Percentiles rank a stretch among this genome's conserved stretches.
These are phyloP conservation scores for Prunus yedoensis DNA, from an alignment of 331 rosid species.

Conservation along the genomic window DNA sequence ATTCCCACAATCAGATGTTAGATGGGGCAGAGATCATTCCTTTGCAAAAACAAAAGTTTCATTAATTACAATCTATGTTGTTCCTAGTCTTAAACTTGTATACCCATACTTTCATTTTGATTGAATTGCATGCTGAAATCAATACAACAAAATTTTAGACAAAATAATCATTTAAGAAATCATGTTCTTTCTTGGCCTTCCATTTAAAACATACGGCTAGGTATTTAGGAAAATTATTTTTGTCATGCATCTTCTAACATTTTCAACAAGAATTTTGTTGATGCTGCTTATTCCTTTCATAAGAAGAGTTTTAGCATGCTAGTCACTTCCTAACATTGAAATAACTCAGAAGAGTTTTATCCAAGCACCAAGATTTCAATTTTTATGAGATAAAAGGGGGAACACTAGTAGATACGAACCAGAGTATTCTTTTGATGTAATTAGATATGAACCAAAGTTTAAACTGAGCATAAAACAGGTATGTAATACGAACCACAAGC, in stretches of 20 bases:
- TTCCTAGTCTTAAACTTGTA: background rate
- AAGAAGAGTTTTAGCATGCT: background rate
- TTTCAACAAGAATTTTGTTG: background rate
- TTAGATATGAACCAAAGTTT: background rate
- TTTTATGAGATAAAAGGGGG: background rate
- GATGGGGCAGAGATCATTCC: background rate
- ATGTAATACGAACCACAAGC: background rate
- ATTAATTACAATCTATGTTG: background rate
- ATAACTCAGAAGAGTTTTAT: background rate
- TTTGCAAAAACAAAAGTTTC: background rate
- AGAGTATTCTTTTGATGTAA: too few relatives aligned
- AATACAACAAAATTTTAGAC: too few relatives aligned
- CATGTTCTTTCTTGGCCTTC: background rate
- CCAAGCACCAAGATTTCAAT: background rate
- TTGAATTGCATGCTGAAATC: too few relatives aligned
- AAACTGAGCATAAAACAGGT: background rate
- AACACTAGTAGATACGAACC: too few relatives aligned
- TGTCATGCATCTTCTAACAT: background rate
- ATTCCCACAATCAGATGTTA: background rate
- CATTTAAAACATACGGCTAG: background rate
- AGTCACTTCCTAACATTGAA: background rate
- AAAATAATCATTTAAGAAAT: background rate
- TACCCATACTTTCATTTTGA: background rate
- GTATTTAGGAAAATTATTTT: background rate
- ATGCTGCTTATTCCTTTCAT: background rate